Base-by-base conservation (phyloP, 768 basidiomycete genomes). In the Thelephora ganbajun region DNA sequence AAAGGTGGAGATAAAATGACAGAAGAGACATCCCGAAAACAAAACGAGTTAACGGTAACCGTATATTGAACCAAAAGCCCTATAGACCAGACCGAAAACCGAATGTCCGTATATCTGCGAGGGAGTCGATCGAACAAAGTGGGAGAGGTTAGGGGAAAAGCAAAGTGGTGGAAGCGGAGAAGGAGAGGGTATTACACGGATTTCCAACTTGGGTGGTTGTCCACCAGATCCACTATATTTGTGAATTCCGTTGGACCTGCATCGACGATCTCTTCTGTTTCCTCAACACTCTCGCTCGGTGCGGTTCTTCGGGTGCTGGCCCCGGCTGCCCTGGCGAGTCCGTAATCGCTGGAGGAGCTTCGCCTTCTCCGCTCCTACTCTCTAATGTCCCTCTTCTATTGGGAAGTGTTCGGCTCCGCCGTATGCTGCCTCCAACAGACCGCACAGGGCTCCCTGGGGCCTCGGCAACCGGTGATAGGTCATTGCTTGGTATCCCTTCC, bases 371-470 rank as follows among this genome's bases (percentile, higher is more conserved):
- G 44, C 55, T 49, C 45, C 51, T 43, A 35, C 44, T 16, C 9
- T 30, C 26, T 30, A 30, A 30, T 30, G 26, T 30, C 26, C 9
- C 26, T 50, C 52, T 53, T 35, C 72, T 56, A 35, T 72, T 69
- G 1, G 83, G 83, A 42, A 87, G 48, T 34, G 83, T 87, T 48
- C 76, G 71, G 56, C 83, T 83, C 20, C 83, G 70, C 44, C 65
- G 68, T 20, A 81, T 66, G 19, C 67, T 69, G 12, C 64, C 62
- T 2, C 66, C 58, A 7, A 61, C 59, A 12, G 59, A 57, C 46
- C 47, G 54, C 34, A 57, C 64, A 44, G 59, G 60, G 35, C 55
- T 65, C 23, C 51, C 50, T 34, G 72, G 66, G 43, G 66, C 58
- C 55, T 79, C 76, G 13, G 60, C 54, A 18, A 74, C 71, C 9